A percentile compares a stretch with the other conserved stretches of the same genome.
phyloP scores from a whole-genome alignment of 257 asterid species.

The Ligustrum vulgare region DNA sequence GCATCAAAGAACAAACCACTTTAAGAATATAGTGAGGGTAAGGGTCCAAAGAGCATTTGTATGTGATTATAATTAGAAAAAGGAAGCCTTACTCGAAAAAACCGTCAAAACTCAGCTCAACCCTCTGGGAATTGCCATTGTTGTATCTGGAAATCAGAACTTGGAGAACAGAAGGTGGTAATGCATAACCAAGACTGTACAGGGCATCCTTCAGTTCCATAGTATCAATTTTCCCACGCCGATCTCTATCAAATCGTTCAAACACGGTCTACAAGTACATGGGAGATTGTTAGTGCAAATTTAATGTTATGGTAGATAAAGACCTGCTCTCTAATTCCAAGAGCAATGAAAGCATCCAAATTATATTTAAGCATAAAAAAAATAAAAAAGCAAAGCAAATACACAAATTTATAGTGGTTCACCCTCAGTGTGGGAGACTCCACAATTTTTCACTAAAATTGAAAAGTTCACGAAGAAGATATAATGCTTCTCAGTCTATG shows the following conservation, averaged over 20 bases:
- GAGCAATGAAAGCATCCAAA: background rate
- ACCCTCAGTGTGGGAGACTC: too few relatives aligned
- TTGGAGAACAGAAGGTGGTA: constrained; percentile 76
- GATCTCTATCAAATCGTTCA: constrained; percentile 77
- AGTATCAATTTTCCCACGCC: constrained; percentile 78
- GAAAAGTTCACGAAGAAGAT: too few relatives aligned
- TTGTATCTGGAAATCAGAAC: constrained; percentile 73
- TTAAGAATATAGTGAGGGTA: constrained; percentile 4
- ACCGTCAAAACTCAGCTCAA: constrained; percentile 70
- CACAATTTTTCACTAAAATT: too few relatives aligned
- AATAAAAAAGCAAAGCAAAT: too few relatives aligned
- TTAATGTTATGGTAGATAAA: too few relatives aligned
- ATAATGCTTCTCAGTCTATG: too few relatives aligned
- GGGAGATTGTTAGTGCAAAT: background rate
- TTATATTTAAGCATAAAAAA: too few relatives aligned
- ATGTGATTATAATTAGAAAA: background rate
- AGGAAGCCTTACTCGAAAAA: constrained; percentile 72
- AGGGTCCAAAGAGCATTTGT: constrained; percentile 10
- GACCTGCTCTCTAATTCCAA: too few relatives aligned
- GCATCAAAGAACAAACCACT: constrained; percentile 22
- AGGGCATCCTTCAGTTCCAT: constrained; percentile 77
- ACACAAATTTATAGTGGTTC: too few relatives aligned
- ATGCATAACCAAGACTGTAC: constrained; percentile 69
- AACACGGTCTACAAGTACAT: constrained; percentile 52
- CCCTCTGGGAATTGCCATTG: constrained; percentile 57